Percentiles rank a stretch among this genome's conserved stretches.
These are phyloP conservation scores for Aureobasidium uvarum DNA, from an alignment of 2,329 filamentous ascomycete species.

Conservation along the genomic window DNA sequence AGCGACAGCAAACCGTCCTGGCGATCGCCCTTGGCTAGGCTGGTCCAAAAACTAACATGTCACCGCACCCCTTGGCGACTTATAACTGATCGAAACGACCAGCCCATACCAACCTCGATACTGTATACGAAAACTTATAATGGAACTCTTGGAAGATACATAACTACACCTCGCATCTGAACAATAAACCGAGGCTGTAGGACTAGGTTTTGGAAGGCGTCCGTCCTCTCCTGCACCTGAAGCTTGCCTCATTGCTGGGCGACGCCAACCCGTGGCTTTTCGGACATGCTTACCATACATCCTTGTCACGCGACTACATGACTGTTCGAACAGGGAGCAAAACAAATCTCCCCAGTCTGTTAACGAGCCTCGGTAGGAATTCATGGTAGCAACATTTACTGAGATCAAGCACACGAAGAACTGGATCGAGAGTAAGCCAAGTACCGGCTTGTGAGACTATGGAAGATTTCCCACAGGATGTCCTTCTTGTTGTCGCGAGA, in stretches of 20 bases:
- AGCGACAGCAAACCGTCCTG: conserved; percentile 1
- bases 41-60: conserved; percentile 3
- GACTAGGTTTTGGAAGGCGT: conserved; percentile 1
- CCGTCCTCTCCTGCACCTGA: neutral
- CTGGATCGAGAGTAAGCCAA: conserved; percentile 7
- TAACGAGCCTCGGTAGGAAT: conserved; percentile 5
- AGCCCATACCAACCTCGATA: neutral
- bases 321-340: neutral
- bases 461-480: neutral
- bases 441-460: neutral
- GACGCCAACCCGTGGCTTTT: conserved; percentile 7
- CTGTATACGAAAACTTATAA: neutral
- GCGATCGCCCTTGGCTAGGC: conserved; percentile 17
- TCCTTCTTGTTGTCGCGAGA: neutral
- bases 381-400: neutral
- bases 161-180: neutral
- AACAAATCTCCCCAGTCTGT: neutral
- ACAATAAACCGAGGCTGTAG: neutral
- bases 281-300: neutral
- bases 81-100: neutral
- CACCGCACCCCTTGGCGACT: conserved; percentile 12
- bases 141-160: neutral
- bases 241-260: conserved; percentile 3
- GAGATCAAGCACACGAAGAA: neutral
- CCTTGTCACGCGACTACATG: neutral